Evolutionary conservation across 495 filamentous ascomycete species (phyloP).

Genomic region (Tuber indicum): DNA sequence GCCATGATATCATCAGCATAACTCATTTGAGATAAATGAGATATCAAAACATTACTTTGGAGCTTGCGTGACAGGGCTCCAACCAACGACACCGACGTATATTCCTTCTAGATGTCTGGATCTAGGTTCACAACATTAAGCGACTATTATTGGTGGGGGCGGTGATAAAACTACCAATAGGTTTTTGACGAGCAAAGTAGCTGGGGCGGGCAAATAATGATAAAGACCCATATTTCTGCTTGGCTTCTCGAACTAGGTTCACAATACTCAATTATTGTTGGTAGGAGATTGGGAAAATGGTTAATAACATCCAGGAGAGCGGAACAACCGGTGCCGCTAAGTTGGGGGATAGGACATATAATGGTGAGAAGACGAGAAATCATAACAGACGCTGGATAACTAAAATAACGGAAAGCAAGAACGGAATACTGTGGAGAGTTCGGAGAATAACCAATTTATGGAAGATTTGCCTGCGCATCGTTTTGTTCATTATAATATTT

Average conservation of each 20-base stretch:
- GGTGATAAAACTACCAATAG: slow-evolving; percentile 33
- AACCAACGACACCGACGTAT: slow-evolving; percentile 45
- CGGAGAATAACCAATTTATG: background rate
- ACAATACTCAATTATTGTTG: slow-evolving; percentile 6
- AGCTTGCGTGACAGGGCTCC: slow-evolving; percentile 54
- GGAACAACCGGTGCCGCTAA: slow-evolving; percentile 18
- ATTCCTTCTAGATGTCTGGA: background rate
- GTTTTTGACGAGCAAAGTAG: slow-evolving; percentile 32
- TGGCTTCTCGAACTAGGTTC: background rate
- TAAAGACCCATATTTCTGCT: slow-evolving; percentile 32
- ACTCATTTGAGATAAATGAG: slow-evolving; percentile 64
- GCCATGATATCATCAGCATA: slow-evolving; percentile 51
- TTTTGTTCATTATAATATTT: background rate
- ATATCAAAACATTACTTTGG: slow-evolving; percentile 65
- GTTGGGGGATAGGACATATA: background rate
- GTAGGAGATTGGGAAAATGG: slow-evolving; percentile 35
- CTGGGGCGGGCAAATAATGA: slow-evolving; percentile 22
- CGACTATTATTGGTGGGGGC: slow-evolving; percentile 18
- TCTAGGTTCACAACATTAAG: background rate
- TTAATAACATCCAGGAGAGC: slow-evolving; percentile 29
- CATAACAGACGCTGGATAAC: background rate
- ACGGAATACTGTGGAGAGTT: background rate
- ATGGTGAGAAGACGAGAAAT: background rate
- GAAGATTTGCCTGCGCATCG: background rate
- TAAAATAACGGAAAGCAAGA: background rate